Evolutionary conservation across 1,284 basidiomycete genomes (phyloP).

Genomic region (Trametes hirsuta): DNA sequence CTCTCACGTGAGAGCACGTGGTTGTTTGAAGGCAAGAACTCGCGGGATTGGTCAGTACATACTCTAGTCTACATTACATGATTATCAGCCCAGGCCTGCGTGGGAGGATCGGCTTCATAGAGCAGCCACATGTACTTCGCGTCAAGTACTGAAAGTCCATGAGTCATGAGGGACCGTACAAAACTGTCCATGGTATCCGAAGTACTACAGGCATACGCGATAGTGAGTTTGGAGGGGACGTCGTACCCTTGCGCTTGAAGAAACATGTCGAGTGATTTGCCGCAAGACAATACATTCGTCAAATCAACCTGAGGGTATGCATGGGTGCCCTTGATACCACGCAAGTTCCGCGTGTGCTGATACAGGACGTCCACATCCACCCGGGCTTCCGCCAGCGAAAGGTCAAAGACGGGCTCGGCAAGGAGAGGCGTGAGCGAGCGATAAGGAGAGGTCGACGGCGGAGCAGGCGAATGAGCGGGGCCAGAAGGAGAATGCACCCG

Average conservation of each 20-base stretch:
- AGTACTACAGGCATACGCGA: neutral
- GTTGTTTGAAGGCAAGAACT: neutral
- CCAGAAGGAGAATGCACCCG: too few species aligned
- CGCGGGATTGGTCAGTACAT: neutral
- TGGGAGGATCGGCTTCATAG: neutral
- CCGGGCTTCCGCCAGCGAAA: neutral
- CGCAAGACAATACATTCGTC: neutral
- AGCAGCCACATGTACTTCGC: neutral
- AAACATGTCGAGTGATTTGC: neutral
- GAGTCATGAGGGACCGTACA: neutral
- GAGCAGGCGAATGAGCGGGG: too few species aligned
- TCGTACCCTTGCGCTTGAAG: neutral
- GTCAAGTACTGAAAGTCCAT: neutral
- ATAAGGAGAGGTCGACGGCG: too few species aligned
- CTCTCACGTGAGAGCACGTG: neutral
- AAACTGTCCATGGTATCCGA: neutral
- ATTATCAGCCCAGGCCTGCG: neutral
- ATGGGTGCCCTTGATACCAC: neutral
- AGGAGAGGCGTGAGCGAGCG: too few species aligned
- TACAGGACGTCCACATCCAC: neutral
- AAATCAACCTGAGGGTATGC: neutral
- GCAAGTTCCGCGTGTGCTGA: neutral
- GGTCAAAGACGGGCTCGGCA: neutral
- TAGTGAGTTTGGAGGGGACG: neutral
- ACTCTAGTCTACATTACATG: neutral